These are phyloP conservation scores for Parietaria judaica DNA, from an alignment of 306 rosid genomes.

Conservation along the genomic window DNA sequence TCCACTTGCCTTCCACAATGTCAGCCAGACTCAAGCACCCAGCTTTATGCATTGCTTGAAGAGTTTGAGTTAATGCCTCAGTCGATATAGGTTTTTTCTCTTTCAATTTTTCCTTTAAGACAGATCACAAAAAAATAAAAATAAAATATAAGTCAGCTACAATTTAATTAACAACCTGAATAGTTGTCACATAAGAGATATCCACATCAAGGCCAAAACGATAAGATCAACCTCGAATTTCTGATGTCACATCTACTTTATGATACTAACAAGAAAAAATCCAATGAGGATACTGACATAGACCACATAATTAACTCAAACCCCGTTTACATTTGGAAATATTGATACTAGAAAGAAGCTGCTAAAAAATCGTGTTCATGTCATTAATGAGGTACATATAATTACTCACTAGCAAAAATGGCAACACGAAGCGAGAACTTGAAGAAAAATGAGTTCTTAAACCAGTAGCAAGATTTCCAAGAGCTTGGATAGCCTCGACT, in stretches of 20 bases:
- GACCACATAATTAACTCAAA: not conserved
- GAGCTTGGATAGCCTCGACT: constrained; percentile 96
- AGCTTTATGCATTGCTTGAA: constrained; percentile 86
- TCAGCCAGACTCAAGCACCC: constrained; percentile 81
- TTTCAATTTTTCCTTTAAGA: constrained; percentile 82
- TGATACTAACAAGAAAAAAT: not conserved
- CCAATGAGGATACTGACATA: not conserved
- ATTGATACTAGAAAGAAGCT: not conserved
- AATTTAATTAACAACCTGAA: no score
- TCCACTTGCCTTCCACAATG: constrained; percentile 73
- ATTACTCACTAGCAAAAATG: constrained; percentile 82
- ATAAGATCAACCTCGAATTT: not conserved
- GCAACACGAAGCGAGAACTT: constrained; percentile 90
- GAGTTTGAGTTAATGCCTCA: constrained; percentile 77
- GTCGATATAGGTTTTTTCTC: constrained; percentile 79
- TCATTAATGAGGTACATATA: no score
- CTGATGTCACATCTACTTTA: not conserved
- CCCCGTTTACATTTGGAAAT: not conserved
- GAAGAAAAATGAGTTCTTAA: constrained; percentile 82
- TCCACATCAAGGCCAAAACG: not conserved
- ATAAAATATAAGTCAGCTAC: constrained; percentile 6
- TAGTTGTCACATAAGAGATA: not conserved
- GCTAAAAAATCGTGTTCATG: not conserved
- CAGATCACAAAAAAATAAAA: constrained; percentile 3
- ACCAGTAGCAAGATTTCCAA: constrained; percentile 94